Percentiles rank a stretch among this genome's conserved stretches.
Evolutionary conservation across 2,329 filamentous ascomycete species (phyloP).

Genomic region (Corynespora cassiicola): DNA sequence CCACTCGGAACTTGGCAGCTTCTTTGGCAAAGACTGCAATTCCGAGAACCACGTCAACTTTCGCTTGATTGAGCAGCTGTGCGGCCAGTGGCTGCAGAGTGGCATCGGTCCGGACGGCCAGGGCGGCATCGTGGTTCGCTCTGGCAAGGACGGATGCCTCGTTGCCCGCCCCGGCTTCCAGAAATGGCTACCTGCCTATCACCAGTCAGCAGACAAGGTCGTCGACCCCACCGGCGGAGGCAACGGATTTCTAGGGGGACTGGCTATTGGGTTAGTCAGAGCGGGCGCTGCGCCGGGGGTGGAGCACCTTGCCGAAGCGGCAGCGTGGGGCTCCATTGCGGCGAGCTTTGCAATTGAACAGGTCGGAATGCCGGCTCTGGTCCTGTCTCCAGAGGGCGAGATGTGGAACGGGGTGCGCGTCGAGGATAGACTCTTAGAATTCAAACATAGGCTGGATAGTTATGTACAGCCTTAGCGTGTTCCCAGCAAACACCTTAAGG

Average conservation of each 20-base stretch:
- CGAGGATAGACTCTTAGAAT: slow-evolving; percentile 50
- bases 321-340: slow-evolving; percentile 78
- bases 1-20: slow-evolving; percentile 83
- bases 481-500: slow-evolving; percentile 22
- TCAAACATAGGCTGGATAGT: slow-evolving; percentile 44
- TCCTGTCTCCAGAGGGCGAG: slow-evolving; percentile 41
- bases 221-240: slow-evolving; percentile 95
- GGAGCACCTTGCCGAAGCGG: slow-evolving; percentile 69
- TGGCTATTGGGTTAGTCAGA: slow-evolving; percentile 63
- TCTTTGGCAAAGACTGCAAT: slow-evolving; percentile 68
- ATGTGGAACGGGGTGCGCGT: slow-evolving; percentile 57
- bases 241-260: slow-evolving; percentile 80
- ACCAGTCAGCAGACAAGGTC: slow-evolving; percentile 63
- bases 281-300: slow-evolving; percentile 53
- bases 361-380: slow-evolving; percentile 76
- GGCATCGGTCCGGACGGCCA: slow-evolving; percentile 42
- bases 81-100: slow-evolving; percentile 42
- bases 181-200: slow-evolving; percentile 81
- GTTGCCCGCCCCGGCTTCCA: slow-evolving; percentile 46
- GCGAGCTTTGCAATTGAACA: slow-evolving; percentile 96
- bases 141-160: slow-evolving; percentile 74
- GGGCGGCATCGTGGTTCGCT: slow-evolving; percentile 71
- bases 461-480: slow-evolving; percentile 46
- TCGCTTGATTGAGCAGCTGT: slow-evolving; percentile 49
- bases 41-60: slow-evolving; percentile 43